Conservation (phyloP, 1,139 yeast genomes). For the Magnusiomyces starmeri region DNA sequence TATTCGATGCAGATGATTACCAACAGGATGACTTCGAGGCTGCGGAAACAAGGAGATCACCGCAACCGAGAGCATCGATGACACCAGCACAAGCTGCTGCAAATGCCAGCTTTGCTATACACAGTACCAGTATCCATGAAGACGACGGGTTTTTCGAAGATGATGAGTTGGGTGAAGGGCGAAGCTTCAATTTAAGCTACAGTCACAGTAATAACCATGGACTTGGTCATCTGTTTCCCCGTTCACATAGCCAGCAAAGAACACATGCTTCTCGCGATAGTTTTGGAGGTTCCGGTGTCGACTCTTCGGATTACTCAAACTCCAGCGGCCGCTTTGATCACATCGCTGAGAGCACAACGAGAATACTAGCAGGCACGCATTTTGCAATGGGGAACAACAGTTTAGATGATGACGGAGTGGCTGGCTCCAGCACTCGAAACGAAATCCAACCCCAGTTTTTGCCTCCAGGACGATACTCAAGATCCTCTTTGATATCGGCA, state of each 20-base stretch:
- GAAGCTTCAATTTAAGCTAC: not conserved
- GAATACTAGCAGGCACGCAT: not conserved
- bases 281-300: not conserved
- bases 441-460: not conserved
- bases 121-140: not conserved
- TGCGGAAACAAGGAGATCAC: not conserved
- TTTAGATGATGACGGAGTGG: no score
- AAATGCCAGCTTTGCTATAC: not conserved
- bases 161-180: no score
- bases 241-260: no score
- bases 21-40: slow-evolving; percentile 1
- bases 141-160: not conserved
- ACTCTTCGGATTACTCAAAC: not conserved
- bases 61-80: not conserved
- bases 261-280: not conserved
- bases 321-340: not conserved
- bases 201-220: not conserved
- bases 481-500: not conserved
- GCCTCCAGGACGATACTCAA: not conserved
- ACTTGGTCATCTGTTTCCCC: no score
- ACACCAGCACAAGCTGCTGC: not conserved
- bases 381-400: no score
- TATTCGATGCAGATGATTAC: slow-evolving; percentile 5
- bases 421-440: no score
- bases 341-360: not conserved